Evolutionary conservation across 2,329 filamentous ascomycete genomes (phyloP).

Genomic region (Penicillium nordicum): DNA sequence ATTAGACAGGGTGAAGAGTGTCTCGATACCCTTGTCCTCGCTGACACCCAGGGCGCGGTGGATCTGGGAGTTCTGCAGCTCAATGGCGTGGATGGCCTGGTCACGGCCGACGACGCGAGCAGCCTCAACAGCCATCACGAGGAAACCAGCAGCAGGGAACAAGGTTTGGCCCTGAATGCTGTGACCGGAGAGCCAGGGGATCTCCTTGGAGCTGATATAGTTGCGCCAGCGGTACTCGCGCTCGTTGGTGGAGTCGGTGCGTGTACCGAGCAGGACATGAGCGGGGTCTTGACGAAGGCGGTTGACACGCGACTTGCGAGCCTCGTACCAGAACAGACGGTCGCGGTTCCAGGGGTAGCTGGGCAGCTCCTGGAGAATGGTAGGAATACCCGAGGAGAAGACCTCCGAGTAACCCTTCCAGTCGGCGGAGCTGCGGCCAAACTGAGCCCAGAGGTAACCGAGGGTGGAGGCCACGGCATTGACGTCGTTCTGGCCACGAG

Average conservation of each 20-base stretch:
- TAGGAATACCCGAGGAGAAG: background rate
- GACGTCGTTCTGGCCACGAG: background rate
- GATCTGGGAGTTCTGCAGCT: background rate
- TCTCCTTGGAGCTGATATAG: slow-evolving; percentile 39
- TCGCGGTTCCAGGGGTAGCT: slow-evolving; percentile 13
- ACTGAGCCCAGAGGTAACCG: background rate
- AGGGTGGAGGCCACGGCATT: background rate
- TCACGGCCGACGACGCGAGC: background rate
- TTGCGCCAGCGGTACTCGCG: slow-evolving; percentile 42
- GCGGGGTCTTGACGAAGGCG: background rate
- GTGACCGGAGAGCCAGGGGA: slow-evolving; percentile 48
- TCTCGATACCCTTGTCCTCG: background rate
- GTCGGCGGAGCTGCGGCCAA: slow-evolving; percentile 5
- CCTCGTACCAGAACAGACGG: slow-evolving; percentile 4
- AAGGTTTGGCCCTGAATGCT: slow-evolving; percentile 25
- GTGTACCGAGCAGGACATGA: slow-evolving; percentile 4
- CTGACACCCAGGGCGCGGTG: background rate
- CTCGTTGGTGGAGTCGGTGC: background rate
- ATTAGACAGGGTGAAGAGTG: background rate
- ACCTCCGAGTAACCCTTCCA: background rate
- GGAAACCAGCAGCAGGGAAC: slow-evolving; percentile 15
- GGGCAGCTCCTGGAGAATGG: slow-evolving; percentile 7
- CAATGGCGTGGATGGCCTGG: background rate
- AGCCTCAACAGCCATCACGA: slow-evolving; percentile 22
- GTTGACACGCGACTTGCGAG: background rate